Base-by-base conservation (phyloP, 2,329 filamentous ascomycete genomes). In the Saccharata proteae region DNA sequence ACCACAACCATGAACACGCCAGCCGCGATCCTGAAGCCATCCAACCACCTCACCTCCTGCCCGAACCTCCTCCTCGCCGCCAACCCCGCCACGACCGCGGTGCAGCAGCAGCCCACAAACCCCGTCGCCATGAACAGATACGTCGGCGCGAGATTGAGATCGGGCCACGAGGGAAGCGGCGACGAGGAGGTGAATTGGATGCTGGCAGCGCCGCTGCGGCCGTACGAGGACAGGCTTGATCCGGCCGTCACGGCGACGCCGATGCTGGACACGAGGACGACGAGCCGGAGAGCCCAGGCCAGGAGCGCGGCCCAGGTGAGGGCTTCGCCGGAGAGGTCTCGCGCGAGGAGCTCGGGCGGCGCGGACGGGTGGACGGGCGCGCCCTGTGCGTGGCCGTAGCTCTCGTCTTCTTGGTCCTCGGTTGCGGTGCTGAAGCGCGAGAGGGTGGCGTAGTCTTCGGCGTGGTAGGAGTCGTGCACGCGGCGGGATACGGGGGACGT, bases 1-100 rank as follows among this genome's bases (percentile, higher is more conserved):
- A 37, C 53, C 40, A 10, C 57, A 13, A 36, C 20, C 20, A 29
- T 28, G 12, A 36, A 27, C 9, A 36, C 11, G 48, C 39, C 42
- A 6, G 28, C 30, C 8, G 41, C 15, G 18, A 38, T 10, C 34
- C 44, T 16, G 34, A 38, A 28, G 5, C 19, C 24, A 2, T 16
- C 25, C 2, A 36, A 20, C 15, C 29, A 26, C 29, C 16, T 23
- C 32, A 46, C 13, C 34, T 36, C 14, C 32, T 46, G 22, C 38
- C 22, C 39, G 38, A 28, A 36, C 7, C 21, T 38, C 42, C 3
- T 40, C 38, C 9, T 23, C 38, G 11, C 24, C 42, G 15, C 21
- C 7, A 32, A 12, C 1, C 29, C 34, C 29, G 25, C 25, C 7
- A 28, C 25, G 12, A 36, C 6, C 14, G 32, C 21, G 24, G 18